Percentiles rank a stretch among this genome's conserved stretches.
Conservation (phyloP, 306 rosid genomes). For the Castanospermum australe region DNA sequence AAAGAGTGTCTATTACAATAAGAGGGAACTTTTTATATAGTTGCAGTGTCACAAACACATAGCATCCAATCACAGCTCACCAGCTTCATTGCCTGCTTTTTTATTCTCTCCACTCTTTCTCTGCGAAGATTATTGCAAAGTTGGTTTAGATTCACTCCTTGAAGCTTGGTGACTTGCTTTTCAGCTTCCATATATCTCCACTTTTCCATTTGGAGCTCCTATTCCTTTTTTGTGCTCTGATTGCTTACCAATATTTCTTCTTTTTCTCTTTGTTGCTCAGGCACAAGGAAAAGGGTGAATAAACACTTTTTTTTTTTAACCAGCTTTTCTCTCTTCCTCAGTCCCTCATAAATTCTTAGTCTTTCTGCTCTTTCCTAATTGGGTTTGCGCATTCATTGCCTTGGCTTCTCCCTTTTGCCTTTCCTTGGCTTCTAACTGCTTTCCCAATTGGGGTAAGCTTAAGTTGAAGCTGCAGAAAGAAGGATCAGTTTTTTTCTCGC, state of each 20-base stretch:
- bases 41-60: slow-evolving; percentile 58
- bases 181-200: slow-evolving; percentile 28
- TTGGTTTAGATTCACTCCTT: slow-evolving; percentile 54
- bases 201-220: slow-evolving; percentile 32
- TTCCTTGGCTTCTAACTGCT: slow-evolving; percentile 2
- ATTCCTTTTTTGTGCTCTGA: slow-evolving; percentile 20
- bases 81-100: slow-evolving; percentile 49
- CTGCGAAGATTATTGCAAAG: slow-evolving; percentile 21
- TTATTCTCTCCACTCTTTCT: slow-evolving; percentile 6
- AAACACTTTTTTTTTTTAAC: slow-evolving; percentile 19
- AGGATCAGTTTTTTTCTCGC: slow-evolving; percentile 1
- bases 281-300: slow-evolving; percentile 37
- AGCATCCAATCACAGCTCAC: slow-evolving; percentile 62
- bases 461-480: slow-evolving; percentile 29
- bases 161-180: slow-evolving; percentile 47
- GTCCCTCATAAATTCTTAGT: slow-evolving; percentile 30
- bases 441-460: slow-evolving; percentile 45
- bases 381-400: slow-evolving; percentile 31
- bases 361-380: slow-evolving; percentile 35
- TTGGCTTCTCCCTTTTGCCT: slow-evolving; percentile 11
- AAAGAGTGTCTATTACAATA: slow-evolving; percentile 36
- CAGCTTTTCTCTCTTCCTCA: neutral
- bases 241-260: slow-evolving; percentile 23
- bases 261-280: slow-evolving; percentile 36
- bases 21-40: slow-evolving; percentile 50